phyloP scores from a whole-genome alignment of 2,329 filamentous ascomycete genomes.

The Ophiostoma sp. region DNA sequence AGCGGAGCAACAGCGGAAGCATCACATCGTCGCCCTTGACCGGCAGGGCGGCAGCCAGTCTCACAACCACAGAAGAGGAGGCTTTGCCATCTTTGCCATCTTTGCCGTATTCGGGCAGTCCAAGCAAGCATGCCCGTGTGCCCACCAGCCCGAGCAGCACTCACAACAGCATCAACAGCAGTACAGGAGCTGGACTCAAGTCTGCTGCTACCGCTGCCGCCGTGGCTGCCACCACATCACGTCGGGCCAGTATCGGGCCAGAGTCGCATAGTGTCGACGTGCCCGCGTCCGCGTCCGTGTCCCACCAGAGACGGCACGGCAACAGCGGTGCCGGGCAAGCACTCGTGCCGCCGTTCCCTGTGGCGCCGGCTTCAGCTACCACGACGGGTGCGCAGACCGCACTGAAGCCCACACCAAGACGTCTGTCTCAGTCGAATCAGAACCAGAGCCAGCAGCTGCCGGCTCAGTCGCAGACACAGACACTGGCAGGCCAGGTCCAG shows the following conservation, averaged over 20 bases:
- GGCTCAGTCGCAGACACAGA: not conserved
- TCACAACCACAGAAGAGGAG: not conserved
- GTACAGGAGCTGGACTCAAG: not conserved
- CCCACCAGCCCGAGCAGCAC: conserved; percentile 13
- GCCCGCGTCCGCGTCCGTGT: not conserved
- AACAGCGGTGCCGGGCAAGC: conserved; percentile 4
- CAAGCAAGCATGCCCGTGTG: not conserved
- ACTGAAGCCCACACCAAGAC: not conserved
- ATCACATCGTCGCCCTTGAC: conserved; percentile 15
- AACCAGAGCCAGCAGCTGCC: not conserved
- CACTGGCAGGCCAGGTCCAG: not conserved
- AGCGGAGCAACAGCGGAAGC: conserved; percentile 18
- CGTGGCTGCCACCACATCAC: not conserved
- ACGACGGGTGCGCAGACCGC: not conserved
- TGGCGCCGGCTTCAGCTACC: not conserved
- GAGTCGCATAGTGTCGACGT: not conserved
- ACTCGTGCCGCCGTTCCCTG: not conserved
- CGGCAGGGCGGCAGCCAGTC: conserved; percentile 22
- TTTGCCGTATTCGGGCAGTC: not conserved
- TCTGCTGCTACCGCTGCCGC: conserved; percentile 7
- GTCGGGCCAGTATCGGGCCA: not conserved
- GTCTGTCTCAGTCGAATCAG: not conserved
- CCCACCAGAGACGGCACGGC: conserved; percentile 6
- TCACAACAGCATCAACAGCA: not conserved
- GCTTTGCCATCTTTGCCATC: no score